These are phyloP conservation scores for Primulina eburnea DNA, from an alignment of 257 asterid genomes.

Conservation along the genomic window DNA sequence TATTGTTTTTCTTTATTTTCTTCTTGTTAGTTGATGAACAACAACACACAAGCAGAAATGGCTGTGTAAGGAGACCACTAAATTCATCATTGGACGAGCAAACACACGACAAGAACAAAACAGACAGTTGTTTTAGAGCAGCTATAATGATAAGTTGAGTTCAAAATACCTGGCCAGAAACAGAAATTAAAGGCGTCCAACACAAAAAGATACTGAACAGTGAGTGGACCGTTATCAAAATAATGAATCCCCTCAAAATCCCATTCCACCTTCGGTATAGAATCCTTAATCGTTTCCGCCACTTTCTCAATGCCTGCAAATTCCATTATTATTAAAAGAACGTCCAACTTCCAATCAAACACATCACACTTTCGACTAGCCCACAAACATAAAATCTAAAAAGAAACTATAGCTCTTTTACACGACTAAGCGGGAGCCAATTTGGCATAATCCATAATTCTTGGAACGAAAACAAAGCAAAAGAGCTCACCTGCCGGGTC, in stretches of 20 bases:
- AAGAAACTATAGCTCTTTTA: conserved; percentile 8
- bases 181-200: conserved; percentile 96
- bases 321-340: neutral
- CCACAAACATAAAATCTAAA: neutral
- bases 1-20: neutral
- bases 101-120: neutral
- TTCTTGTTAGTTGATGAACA: neutral
- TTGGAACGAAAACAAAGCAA: neutral
- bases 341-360: neutral
- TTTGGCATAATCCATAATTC: neutral
- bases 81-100: neutral
- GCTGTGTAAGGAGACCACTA: neutral
- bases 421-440: neutral
- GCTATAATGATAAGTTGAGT: neutral
- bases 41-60: neutral
- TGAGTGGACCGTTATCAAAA: conserved; percentile 86
- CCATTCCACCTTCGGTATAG: conserved; percentile 90
- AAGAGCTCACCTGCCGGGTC: conserved; percentile 54
- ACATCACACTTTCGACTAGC: neutral
- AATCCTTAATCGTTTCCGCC: conserved; percentile 62
- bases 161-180: conserved; percentile 90
- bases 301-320: conserved; percentile 67
- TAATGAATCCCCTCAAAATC: conserved; percentile 93
- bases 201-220: conserved; percentile 87
- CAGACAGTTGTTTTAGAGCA: neutral